phyloP scores from a whole-genome alignment of 352 stramenopile genomes.

The Pythium dissotocum region DNA sequence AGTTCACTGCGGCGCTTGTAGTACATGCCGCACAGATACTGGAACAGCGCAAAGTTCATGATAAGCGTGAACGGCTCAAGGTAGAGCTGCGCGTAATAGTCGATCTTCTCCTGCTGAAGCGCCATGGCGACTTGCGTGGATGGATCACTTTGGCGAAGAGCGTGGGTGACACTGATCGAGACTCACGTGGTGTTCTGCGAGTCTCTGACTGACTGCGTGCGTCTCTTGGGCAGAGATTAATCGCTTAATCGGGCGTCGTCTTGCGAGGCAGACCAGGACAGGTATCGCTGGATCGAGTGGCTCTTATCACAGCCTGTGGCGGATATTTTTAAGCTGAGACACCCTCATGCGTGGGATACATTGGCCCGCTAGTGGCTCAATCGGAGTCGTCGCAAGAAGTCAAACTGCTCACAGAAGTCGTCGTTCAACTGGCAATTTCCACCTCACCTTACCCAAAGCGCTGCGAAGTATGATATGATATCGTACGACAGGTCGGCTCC shows the following conservation, averaged over 20 bases:
- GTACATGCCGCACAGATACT: background rate
- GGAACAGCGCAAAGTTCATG: background rate
- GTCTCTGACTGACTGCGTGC: too few species aligned
- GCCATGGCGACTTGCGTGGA: background rate
- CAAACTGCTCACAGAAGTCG: too few species aligned
- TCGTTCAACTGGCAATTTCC: too few species aligned
- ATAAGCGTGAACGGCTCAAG: background rate
- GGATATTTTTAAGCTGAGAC: too few species aligned
- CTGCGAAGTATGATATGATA: too few species aligned
- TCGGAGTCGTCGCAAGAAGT: too few species aligned
- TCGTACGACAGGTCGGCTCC: too few species aligned
- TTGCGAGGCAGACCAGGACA: background rate
- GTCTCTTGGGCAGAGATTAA: background rate
- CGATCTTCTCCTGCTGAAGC: background rate
- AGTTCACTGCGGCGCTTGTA: background rate
- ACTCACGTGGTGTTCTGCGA: background rate
- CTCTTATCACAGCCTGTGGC: background rate
- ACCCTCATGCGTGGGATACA: too few species aligned
- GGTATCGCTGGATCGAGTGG: background rate
- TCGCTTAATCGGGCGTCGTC: background rate
- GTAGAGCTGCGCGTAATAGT: background rate
- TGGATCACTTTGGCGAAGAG: too few species aligned
- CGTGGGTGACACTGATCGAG: background rate
- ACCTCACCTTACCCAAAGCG: too few species aligned
- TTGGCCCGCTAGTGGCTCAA: too few species aligned